Percentiles rank a stretch among this genome's conserved stretches.
These are phyloP conservation scores for Zelonia costaricensis DNA, from an alignment of 208 protist genomes.

Conservation along the genomic window DNA sequence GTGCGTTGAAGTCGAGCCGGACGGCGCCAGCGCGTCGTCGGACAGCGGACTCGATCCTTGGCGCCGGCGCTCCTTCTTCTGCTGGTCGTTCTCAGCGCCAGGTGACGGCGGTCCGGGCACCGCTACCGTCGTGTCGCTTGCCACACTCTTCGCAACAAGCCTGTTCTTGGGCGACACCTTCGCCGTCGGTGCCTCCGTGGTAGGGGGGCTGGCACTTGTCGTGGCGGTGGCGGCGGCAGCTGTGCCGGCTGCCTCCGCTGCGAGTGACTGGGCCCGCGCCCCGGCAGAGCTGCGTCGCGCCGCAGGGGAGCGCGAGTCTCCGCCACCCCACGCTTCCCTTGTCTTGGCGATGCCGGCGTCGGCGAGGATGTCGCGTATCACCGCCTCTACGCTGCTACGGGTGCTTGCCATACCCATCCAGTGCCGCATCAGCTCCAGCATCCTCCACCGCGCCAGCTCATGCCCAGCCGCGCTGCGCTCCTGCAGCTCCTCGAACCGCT, in stretches of 20 bases:
- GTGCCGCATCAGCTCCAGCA: conserved; percentile 66
- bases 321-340: conserved; percentile 27
- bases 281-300: background rate
- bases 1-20: too few relatives aligned
- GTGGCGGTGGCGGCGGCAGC: background rate
- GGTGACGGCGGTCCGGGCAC: background rate
- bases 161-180: conserved; percentile 27
- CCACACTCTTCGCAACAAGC: conserved; percentile 6
- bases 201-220: conserved; percentile 10
- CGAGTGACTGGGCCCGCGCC: background rate
- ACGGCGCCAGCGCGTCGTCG: background rate
- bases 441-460: conserved; percentile 45
- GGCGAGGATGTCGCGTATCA: conserved; percentile 41
- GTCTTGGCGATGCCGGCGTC: conserved; percentile 32
- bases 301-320: background rate
- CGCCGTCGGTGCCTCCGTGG: background rate
- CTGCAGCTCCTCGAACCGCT: conserved; percentile 34
- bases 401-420: conserved; percentile 62
- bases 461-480: conserved; percentile 27
- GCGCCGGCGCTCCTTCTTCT: background rate
- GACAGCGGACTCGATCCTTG: background rate
- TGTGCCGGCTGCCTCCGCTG: background rate
- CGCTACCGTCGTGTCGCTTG: background rate
- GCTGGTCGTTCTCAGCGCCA: background rate
- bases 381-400: conserved; percentile 31